phyloP scores from a whole-genome alignment of 371 early-diverging fungal species.

The Zancudomyces culisetae region DNA sequence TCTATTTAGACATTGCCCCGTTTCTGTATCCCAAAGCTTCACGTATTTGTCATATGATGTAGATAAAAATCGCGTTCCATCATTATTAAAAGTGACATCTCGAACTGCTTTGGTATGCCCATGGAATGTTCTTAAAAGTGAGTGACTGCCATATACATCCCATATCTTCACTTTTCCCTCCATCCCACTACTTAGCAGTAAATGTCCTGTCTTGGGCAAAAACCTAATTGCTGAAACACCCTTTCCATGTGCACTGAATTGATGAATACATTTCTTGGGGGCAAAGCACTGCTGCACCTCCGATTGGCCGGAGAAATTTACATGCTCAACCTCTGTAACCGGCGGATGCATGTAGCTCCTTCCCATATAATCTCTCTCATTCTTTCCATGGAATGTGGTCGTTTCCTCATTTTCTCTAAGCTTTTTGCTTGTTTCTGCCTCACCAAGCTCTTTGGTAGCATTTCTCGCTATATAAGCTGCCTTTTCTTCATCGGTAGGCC shows the following conservation, averaged over 20 bases:
- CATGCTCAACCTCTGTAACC: constrained; percentile 33
- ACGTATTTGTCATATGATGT: constrained; percentile 78
- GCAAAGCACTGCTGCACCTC: constrained; percentile 63
- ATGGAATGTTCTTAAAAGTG: constrained; percentile 59
- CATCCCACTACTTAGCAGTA: constrained; percentile 79
- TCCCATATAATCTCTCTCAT: constrained; percentile 74
- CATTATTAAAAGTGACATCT: constrained; percentile 76
- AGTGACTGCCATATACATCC: constrained; percentile 81
- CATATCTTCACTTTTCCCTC: constrained; percentile 86
- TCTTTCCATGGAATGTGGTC: constrained; percentile 27
- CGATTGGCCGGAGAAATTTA: constrained; percentile 49
- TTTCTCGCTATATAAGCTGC: constrained; percentile 2
- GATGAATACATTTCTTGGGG: constrained; percentile 70
- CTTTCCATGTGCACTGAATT: constrained; percentile 83
- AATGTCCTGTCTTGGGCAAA: constrained; percentile 76
- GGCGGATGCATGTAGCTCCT: constrained; percentile 90
- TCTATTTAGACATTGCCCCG: constrained; percentile 66
- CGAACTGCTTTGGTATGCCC: constrained; percentile 87
- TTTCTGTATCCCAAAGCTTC: constrained; percentile 95
- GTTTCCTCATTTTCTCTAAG: constrained; percentile 12
- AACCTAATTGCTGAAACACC: constrained; percentile 81
- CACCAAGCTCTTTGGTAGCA: constrained; percentile 4
- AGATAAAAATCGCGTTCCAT: constrained; percentile 67
- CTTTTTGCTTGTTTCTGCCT: constrained; percentile 2
- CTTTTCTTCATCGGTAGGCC: constrained; percentile 26